phyloP scores from a whole-genome alignment of 2,329 filamentous ascomycete genomes.

The Alternaria sp. region DNA sequence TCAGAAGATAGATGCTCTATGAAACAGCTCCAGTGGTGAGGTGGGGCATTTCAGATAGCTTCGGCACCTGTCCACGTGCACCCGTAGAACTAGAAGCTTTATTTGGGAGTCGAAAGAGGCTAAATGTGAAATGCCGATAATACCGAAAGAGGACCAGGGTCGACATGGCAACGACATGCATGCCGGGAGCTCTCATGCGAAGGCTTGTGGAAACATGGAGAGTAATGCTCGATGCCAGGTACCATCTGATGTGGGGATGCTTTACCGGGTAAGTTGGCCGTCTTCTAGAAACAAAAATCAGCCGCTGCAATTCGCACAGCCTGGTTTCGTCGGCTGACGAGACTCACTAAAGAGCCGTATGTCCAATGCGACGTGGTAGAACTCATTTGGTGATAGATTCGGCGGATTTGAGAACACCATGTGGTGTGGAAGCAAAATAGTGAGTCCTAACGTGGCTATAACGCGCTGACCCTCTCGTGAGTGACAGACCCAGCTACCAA shows the following conservation, averaged over 20 bases:
- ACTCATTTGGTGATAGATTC: background rate
- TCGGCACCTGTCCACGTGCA: slow-evolving; percentile 14
- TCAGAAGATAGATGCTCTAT: background rate
- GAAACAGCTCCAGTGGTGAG: slow-evolving; percentile 24
- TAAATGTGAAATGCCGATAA: slow-evolving; percentile 23
- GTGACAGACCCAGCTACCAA: background rate
- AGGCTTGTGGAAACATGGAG: background rate
- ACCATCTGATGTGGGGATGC: slow-evolving; percentile 4
- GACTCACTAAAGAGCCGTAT: background rate
- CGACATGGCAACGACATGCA: background rate
- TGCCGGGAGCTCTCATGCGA: background rate
- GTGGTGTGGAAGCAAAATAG: background rate
- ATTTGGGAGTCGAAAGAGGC: slow-evolving; percentile 6
- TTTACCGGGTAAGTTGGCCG: slow-evolving; percentile 11
- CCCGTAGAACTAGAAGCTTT: slow-evolving; percentile 14
- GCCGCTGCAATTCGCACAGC: background rate
- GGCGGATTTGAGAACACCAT: background rate
- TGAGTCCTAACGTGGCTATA: background rate
- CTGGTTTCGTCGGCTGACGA: background rate
- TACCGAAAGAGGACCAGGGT: background rate
- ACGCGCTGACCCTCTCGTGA: background rate
- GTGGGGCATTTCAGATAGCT: slow-evolving; percentile 25
- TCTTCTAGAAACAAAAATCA: background rate
- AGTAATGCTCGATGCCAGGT: slow-evolving; percentile 9
- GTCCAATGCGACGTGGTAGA: background rate